Conservation (phyloP, 2,329 filamentous ascomycete genomes). For the Fusarium pininemorale region DNA sequence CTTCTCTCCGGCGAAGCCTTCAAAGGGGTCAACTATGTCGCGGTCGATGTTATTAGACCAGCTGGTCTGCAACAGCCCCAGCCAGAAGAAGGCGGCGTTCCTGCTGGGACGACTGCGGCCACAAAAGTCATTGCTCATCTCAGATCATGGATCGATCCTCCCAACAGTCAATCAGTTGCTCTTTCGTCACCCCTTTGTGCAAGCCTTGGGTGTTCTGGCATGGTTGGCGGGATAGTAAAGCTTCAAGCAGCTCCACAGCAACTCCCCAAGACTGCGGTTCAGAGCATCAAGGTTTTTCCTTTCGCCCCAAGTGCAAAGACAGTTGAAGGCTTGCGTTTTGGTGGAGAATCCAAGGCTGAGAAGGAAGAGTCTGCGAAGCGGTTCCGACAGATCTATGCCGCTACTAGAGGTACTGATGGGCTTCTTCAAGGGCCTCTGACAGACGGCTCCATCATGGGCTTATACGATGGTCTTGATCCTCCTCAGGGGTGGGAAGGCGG, state of each 20-base stretch:
- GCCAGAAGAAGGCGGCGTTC: constrained; percentile 71
- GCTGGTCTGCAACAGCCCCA: constrained; percentile 77
- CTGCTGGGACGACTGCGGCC: constrained; percentile 53
- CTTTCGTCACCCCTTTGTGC: constrained; percentile 81
- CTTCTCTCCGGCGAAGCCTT: constrained; percentile 76
- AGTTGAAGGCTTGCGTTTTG: constrained; percentile 79
- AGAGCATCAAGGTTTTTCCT: constrained; percentile 79
- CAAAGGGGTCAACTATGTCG: constrained; percentile 78
- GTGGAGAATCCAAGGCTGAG: constrained; percentile 85
- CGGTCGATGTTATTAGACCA: constrained; percentile 87
- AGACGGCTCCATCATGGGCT: constrained; percentile 81
- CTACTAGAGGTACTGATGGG: constrained; percentile 62
- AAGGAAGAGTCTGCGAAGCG: constrained; percentile 79
- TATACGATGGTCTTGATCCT: constrained; percentile 62
- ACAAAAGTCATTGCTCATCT: constrained; percentile 79
- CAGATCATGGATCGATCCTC: constrained; percentile 83
- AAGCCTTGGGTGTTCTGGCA: constrained; percentile 73
- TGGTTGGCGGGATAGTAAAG: constrained; percentile 88
- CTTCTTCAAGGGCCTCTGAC: constrained; percentile 86
- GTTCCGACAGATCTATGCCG: constrained; percentile 76
- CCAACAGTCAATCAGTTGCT: constrained; percentile 81
- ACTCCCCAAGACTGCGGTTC: constrained; percentile 71
- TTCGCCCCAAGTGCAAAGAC: constrained; percentile 71
- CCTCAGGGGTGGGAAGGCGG: constrained; percentile 82
- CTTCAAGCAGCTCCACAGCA: constrained; percentile 83